Evolutionary conservation across 257 asterid species (phyloP).

Genomic region (Coffea canephora): DNA sequence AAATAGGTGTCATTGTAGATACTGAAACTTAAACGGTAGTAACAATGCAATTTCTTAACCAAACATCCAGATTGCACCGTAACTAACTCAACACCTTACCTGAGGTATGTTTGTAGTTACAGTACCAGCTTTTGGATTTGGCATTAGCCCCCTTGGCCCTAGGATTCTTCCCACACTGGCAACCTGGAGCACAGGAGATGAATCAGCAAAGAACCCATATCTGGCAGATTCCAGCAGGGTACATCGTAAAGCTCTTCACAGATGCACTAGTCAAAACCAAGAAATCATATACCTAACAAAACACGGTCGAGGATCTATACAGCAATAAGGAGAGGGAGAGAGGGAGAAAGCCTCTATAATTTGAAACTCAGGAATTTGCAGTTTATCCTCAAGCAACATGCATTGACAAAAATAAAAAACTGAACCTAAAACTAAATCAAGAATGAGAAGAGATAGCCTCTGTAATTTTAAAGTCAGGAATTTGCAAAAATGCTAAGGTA

Average conservation of each 20-base stretch:
- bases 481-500: too few species aligned
- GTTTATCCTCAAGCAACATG: background rate
- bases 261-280: slow-evolving; percentile 9
- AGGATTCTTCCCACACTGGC: slow-evolving; percentile 87
- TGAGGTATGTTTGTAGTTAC: slow-evolving; percentile 93
- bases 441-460: too few species aligned
- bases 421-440: background rate
- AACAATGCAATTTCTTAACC: background rate
- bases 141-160: slow-evolving; percentile 98
- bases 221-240: background rate
- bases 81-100: slow-evolving; percentile 40
- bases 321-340: background rate
- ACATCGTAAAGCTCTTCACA: background rate
- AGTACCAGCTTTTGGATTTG: slow-evolving; percentile 97
- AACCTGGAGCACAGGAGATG: slow-evolving; percentile 49
- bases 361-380: background rate
- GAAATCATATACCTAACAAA: background rate
- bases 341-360: background rate
- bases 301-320: background rate
- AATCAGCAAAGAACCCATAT: slow-evolving; percentile 5
- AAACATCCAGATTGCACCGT: background rate
- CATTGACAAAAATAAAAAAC: background rate
- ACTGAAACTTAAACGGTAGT: background rate
- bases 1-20: background rate
- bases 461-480: too few species aligned